These are phyloP conservation scores for Trametes coccinea DNA, from an alignment of 768 basidiomycete species.

Conservation along the genomic window DNA sequence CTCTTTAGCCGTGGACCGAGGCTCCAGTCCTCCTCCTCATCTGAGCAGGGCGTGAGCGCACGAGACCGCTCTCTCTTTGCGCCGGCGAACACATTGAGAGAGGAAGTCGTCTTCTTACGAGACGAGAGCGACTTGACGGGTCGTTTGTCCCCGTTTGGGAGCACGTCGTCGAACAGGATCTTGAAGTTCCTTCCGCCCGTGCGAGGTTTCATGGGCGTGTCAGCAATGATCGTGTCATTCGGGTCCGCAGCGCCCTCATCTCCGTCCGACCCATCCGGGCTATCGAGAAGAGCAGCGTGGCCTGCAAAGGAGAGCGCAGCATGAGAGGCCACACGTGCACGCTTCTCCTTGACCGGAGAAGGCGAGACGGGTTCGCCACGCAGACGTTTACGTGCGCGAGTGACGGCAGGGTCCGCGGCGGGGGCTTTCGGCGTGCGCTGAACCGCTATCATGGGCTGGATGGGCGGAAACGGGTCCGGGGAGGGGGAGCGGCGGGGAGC, in stretches of 20 bases:
- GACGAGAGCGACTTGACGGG: constrained; percentile 11
- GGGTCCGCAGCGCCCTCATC: constrained; percentile 27
- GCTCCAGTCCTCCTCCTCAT: constrained; percentile 27
- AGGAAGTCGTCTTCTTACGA: constrained; percentile 4
- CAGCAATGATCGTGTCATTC: constrained; percentile 55
- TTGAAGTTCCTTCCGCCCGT: constrained; percentile 62
- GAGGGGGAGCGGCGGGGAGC: constrained; percentile 32
- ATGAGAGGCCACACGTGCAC: constrained; percentile 54
- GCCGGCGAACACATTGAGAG: constrained; percentile 9
- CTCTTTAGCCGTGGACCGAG: constrained; percentile 24
- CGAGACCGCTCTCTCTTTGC: constrained; percentile 19
- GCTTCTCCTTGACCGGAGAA: constrained; percentile 77
- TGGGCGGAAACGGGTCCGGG: constrained; percentile 44
- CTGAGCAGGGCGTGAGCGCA: constrained; percentile 26
- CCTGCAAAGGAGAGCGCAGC: constrained; percentile 40
- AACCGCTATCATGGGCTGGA: constrained; percentile 29
- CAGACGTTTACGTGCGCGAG: constrained; percentile 75
- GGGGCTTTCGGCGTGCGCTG: constrained; percentile 16
- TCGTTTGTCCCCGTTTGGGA: constrained; percentile 14
- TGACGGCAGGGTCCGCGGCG: constrained; percentile 46
- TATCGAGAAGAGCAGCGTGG: constrained; percentile 31
- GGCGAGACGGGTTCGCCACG: constrained; percentile 84
- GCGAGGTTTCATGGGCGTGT: constrained; percentile 70
- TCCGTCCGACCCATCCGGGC: constrained; percentile 41
- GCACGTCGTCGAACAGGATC: constrained; percentile 58